These are phyloP conservation scores for Protomyces pachydermus DNA, from an alignment of 1,139 yeast genomes.

Conservation along the genomic window DNA sequence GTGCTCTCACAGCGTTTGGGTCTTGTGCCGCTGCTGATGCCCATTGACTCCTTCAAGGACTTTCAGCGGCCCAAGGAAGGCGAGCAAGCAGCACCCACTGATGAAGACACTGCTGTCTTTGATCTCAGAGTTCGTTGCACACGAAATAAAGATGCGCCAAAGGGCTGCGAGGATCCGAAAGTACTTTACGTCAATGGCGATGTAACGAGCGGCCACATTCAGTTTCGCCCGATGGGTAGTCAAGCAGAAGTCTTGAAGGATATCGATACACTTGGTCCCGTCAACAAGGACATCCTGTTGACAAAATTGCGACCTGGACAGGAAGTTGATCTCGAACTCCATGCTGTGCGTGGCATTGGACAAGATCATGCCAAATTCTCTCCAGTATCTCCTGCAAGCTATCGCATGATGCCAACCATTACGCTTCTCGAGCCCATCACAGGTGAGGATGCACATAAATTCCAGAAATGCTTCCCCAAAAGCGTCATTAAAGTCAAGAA, in stretches of 20 bases:
- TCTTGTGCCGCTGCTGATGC: slow-evolving; percentile 78
- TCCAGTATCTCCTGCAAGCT: slow-evolving; percentile 96
- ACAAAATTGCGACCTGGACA: slow-evolving; percentile 97
- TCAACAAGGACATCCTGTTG: slow-evolving; percentile 76
- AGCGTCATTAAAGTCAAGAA: slow-evolving; percentile 80
- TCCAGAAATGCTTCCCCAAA: slow-evolving; percentile 84
- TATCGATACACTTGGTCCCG: slow-evolving; percentile 37
- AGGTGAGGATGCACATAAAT: slow-evolving; percentile 71
- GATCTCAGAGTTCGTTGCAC: slow-evolving; percentile 78
- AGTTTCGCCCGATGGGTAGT: slow-evolving; percentile 86
- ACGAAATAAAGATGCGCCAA: slow-evolving; percentile 76
- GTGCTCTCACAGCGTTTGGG: slow-evolving; percentile 94
- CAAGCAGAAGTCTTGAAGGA: slow-evolving; percentile 50
- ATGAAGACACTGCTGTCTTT: slow-evolving; percentile 81
- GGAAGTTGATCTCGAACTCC: slow-evolving; percentile 84
- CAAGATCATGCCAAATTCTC: slow-evolving; percentile 95
- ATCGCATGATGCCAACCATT: slow-evolving; percentile 87
- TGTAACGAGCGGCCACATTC: slow-evolving; percentile 73
- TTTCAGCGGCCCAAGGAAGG: slow-evolving; percentile 31
- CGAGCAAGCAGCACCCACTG: slow-evolving; percentile 51
- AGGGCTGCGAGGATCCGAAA: slow-evolving; percentile 73
- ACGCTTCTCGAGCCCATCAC: slow-evolving; percentile 64
- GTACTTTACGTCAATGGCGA: slow-evolving; percentile 75
- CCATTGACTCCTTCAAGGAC: slow-evolving; percentile 84
- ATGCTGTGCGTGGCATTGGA: slow-evolving; percentile 87